Evolutionary conservation across 2,329 filamentous ascomycete genomes (phyloP).

Genomic region (Didymella sp.): DNA sequence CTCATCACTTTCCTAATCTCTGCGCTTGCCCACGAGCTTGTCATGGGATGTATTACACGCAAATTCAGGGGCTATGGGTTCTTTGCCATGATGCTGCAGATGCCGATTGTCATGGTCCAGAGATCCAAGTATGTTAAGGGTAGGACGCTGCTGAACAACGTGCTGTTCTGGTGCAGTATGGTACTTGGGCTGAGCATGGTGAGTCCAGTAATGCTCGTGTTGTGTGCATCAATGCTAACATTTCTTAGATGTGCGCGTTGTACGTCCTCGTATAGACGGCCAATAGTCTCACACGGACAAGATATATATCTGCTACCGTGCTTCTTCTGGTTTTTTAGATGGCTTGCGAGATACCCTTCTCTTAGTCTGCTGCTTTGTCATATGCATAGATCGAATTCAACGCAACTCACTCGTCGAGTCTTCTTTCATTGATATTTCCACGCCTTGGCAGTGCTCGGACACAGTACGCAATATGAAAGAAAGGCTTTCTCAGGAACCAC

Average conservation of each 20-base stretch:
- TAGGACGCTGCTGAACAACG: constrained; percentile 74
- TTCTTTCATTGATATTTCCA: too few species aligned
- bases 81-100: constrained; percentile 92
- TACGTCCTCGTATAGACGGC: constrained; percentile 47
- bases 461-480: too few species aligned
- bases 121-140: constrained; percentile 77
- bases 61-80: constrained; percentile 96
- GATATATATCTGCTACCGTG: neutral
- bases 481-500: too few species aligned
- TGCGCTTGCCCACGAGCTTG: constrained; percentile 88
- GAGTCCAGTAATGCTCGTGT: constrained; percentile 43
- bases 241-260: constrained; percentile 47
- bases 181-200: constrained; percentile 83
- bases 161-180: constrained; percentile 90
- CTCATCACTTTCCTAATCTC: constrained; percentile 91
- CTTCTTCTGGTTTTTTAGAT: neutral
- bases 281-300: neutral
- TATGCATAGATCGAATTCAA: neutral
- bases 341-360: constrained; percentile 30
- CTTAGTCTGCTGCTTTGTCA: constrained; percentile 1
- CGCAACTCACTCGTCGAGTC: neutral
- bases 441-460: too few species aligned
- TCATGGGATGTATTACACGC: constrained; percentile 98
- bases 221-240: constrained; percentile 18
- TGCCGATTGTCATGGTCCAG: constrained; percentile 93